Evolutionary conservation across 2,329 filamentous ascomycete species (phyloP), one percentile per base, ranked within the genome.

Genomic region (Microdochium trichocladiopsis): DNA sequence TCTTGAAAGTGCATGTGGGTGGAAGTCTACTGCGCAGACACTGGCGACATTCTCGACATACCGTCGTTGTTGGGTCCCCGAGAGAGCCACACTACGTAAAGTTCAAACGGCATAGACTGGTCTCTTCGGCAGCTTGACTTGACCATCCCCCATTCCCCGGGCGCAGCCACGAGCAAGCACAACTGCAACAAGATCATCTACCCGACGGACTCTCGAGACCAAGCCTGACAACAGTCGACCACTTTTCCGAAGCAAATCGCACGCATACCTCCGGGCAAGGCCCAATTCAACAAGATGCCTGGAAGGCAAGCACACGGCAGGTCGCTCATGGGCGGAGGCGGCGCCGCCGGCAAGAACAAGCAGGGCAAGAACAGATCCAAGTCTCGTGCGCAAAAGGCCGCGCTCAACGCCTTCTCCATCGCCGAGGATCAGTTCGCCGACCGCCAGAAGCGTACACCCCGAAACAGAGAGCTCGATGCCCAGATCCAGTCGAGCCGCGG

Each of bases 281-380:
- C n/a, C 16, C 18, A 36, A 23, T 3, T 12, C 41, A 22, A 12
- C 12, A 45, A 52, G 37, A 83, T 83, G 80, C 74, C 77, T 21
- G 80, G 80, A 64, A 74, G 80, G 57, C 80, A 83, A 69, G 70
- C 80, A 47, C 79, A 83, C 63, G 80, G 80, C 31, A 68, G 79
- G 58, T 67, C 79, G 21, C 65, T 83, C 22, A 64, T 77, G 57
- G 54, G 56, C 57, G 53, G 51, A 50, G 49, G 55, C 43, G 43
- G 53, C 48, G 54, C 52, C 55, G 62, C 63, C 61, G 47, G 71
- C 67, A 37, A 61, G 67, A 47, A 66, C 70, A 50, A 51, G 18
- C 63, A 63, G 51, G 50, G 54, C 28, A 63, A 64, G 55, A 72
- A 74, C 52, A 72, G 75, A 53, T 77, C 75, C 36, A 80, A 77